Evolutionary conservation across 352 stramenopile species (phyloP).

Genomic region (Pythium aristosporum): DNA sequence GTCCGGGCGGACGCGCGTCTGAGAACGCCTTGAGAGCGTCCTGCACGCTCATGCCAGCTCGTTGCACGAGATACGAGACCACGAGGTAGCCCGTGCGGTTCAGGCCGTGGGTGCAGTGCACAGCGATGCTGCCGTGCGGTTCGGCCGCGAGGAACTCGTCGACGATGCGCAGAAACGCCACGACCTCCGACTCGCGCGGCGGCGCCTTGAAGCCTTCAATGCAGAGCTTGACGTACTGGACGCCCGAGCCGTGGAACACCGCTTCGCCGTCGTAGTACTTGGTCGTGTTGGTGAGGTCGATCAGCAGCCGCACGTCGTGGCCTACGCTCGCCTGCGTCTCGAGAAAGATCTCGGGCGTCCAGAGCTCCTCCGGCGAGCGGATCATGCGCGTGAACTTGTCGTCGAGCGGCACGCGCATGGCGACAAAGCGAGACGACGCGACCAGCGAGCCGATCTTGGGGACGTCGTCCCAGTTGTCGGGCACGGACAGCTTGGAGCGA

Average conservation of each 20-base stretch:
- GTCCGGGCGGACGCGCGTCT: conserved; percentile 54
- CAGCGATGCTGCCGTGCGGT: conserved; percentile 46
- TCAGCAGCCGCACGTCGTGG: conserved; percentile 59
- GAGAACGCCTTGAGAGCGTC: conserved; percentile 68
- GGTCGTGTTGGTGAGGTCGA: conserved; percentile 83
- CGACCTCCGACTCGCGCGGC: conserved; percentile 46
- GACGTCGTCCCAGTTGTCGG: conserved; percentile 82
- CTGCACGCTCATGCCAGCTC: conserved; percentile 43
- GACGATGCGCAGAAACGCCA: conserved; percentile 61
- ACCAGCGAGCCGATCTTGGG: conserved; percentile 66
- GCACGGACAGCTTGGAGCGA: conserved; percentile 36
- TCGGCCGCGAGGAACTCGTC: conserved; percentile 52
- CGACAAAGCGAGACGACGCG: conserved; percentile 54
- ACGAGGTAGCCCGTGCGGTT: conserved; percentile 81
- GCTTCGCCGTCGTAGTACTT: conserved; percentile 76
- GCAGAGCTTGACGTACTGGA: conserved; percentile 76
- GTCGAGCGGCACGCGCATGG: conserved; percentile 73
- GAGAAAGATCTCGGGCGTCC: conserved; percentile 59
- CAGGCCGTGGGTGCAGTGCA: conserved; percentile 81
- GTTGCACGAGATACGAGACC: conserved; percentile 68
- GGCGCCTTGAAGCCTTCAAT: conserved; percentile 74
- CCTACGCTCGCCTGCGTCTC: conserved; percentile 35
- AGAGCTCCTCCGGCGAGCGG: conserved; percentile 38
- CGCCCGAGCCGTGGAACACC: conserved; percentile 42
- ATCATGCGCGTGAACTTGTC: conserved; percentile 57